These are phyloP conservation scores for Suhomyces panamericanus DNA, from an alignment of 1,139 yeast genomes.

Conservation along the genomic window DNA sequence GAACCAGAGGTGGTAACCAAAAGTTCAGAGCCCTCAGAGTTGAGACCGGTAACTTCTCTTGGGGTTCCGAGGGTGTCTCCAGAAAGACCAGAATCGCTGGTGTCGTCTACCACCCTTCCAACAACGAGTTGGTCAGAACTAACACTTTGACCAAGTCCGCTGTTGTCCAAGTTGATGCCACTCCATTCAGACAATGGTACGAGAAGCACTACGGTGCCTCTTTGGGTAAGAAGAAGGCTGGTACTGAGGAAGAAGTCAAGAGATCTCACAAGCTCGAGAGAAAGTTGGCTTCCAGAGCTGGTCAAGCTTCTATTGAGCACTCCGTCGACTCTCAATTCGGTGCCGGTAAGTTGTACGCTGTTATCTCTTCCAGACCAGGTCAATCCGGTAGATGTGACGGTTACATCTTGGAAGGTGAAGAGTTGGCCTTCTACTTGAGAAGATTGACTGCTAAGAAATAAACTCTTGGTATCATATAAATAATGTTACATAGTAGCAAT, in stretches of 20 bases:
- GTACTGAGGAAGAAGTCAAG: slow-evolving; percentile 53
- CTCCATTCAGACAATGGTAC: slow-evolving; percentile 99
- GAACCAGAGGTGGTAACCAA: slow-evolving; percentile 99
- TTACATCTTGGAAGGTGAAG: slow-evolving; percentile 99
- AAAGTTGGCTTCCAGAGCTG: slow-evolving; percentile 90
- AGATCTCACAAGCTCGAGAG: slow-evolving; percentile 84
- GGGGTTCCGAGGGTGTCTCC: slow-evolving; percentile 99
- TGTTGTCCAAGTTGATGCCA: slow-evolving; percentile 98
- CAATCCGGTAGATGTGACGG: slow-evolving; percentile 99
- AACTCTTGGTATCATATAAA: slow-evolving; percentile 24
- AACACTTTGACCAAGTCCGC: slow-evolving; percentile 99
- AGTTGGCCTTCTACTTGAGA: slow-evolving; percentile 99
- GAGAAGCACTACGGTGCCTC: slow-evolving; percentile 97
- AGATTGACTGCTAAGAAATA: slow-evolving; percentile 99
- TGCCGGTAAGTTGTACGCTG: slow-evolving; percentile 99
- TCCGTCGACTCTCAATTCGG: slow-evolving; percentile 95
- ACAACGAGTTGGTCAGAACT: slow-evolving; percentile 99
- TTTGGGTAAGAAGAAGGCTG: slow-evolving; percentile 79
- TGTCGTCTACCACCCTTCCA: slow-evolving; percentile 99
- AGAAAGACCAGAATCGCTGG: slow-evolving; percentile 98
- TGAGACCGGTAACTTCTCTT: slow-evolving; percentile 99
- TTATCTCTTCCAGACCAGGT: slow-evolving; percentile 99
- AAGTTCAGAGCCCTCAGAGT: slow-evolving; percentile 99
- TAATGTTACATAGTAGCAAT: slow-evolving; percentile 9
- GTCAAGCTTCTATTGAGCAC: slow-evolving; percentile 78